These are phyloP conservation scores for Emergomyces africanus DNA, from an alignment of 2,329 filamentous ascomycete species.

Conservation along the genomic window DNA sequence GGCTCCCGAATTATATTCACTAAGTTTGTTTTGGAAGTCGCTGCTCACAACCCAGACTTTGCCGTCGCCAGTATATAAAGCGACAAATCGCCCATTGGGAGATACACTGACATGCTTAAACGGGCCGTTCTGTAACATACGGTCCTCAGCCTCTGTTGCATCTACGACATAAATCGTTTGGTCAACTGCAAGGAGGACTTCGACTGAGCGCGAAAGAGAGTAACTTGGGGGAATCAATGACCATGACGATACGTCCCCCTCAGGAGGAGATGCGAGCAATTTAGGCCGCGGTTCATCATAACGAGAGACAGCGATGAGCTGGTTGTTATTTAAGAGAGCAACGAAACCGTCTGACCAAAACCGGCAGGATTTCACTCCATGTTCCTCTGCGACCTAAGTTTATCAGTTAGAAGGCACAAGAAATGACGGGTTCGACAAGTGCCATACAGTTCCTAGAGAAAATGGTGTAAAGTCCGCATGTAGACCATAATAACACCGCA, in stretches of 20 bases:
- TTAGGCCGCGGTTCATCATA: constrained; percentile 87
- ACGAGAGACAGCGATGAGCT: constrained; percentile 70
- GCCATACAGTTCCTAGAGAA: constrained; percentile 60
- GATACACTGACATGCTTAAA: constrained; percentile 86
- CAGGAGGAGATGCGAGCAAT: constrained; percentile 60
- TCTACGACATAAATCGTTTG: constrained; percentile 80
- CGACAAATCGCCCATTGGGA: constrained; percentile 77
- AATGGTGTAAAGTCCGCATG: constrained; percentile 93
- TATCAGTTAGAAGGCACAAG: neutral
- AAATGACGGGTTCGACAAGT: neutral
- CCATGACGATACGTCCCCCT: constrained; percentile 77
- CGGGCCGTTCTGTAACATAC: constrained; percentile 79
- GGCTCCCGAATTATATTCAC: constrained; percentile 81
- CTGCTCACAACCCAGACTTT: constrained; percentile 87
- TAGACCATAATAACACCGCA: constrained; percentile 81
- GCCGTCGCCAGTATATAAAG: constrained; percentile 73
- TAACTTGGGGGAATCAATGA: constrained; percentile 74
- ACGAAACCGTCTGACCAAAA: constrained; percentile 94
- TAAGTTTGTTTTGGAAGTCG: constrained; percentile 84
- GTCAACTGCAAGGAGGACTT: constrained; percentile 75
- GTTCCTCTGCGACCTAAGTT: constrained; percentile 61
- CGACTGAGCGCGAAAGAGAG: constrained; percentile 83
- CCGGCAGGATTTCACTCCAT: constrained; percentile 73
- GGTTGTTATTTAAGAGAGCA: constrained; percentile 77
- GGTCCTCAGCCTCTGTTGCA: constrained; percentile 79